Base-by-base conservation (phyloP, 495 filamentous ascomycete genomes). In the Alectoria sarmentosa region DNA sequence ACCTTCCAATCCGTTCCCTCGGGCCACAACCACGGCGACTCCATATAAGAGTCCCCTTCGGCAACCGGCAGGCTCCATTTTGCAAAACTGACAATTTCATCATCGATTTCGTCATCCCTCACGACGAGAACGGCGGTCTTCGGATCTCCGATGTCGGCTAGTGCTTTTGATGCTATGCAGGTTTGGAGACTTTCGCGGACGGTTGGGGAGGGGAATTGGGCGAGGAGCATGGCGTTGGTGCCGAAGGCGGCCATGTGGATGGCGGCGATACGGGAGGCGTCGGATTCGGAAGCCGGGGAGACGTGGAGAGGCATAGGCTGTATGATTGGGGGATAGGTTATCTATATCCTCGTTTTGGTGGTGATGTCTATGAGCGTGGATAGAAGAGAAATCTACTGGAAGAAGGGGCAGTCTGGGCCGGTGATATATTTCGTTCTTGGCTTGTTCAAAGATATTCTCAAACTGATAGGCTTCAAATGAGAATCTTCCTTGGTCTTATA, bases 191-290 rank as follows among this genome's bases (percentile, higher is more conserved):
- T 56, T 26, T 13, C 39, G 21, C 75, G 70, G 64, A 72, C 71
- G 7, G 66, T 63, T 14, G 67, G 67, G 4, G 73, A 75, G 14
- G 79, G 76, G 58, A 79, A 81, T 58, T 81, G 79, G 1, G 69
- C 74, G 66, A 76, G 73, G 8, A 79, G 70, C 37, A 80, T 64
- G 10, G 64, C 65, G 58, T 80, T 80, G 54, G 70, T 52, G 46
- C 73, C 68, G 72, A 81, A 80, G 37, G 79, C 77, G n/a, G 68
- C 61, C 32, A 78, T 66, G 48, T 80, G 78, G 42, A 79, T 73
- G 36, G 69, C 69, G 11, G 76, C 76, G 58, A 81, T 77, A 41
- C 72, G 69, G n/a, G 70, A 57, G n/a, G 74, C 77, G 63, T 78
- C 75, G 17, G 49, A 4, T 34, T 39, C 39, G 2, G 41, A 21